Evolutionary conservation across 352 stramenopile genomes (phyloP), one percentile per base, ranked within the genome.

Genomic region (Phytophthora podocarpi): DNA sequence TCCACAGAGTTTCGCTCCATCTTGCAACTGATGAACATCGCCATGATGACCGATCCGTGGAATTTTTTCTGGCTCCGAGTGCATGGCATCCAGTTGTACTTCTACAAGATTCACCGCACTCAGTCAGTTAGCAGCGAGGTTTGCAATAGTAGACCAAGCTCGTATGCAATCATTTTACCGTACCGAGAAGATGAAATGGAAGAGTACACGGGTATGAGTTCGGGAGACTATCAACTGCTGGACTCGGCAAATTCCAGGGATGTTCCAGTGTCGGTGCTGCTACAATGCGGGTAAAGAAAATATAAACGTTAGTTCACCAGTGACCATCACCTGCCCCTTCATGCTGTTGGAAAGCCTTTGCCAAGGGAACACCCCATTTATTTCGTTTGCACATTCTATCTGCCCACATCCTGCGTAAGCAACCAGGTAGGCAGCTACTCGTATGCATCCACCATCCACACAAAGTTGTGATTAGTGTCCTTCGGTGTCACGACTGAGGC

Each of bases 401-500:
- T 40, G 52, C 21, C 46, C 45, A 55, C 45, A 16, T 12, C n/a
- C 32, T 43, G 31, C 45, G 39, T 58, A 41, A 61, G 26, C 54
- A 61, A 37, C 28, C 23, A 47, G 31, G 39, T 55, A 43, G 46
- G 46, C 35, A 56, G 47, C 48, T 67, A 37, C 15, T 63, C 11
- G 21, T 46, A 40, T 30, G 24, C 47, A 31, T 39, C 23, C 36
- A 45, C 35, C 36, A 32, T 45, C 28, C 51, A 35, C 7, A 37
- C n/a, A 15, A 31, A 40, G 12, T 52, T 42, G 59, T 69, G 85
- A 59, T 70, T 91, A 68, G 62, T 87, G 56, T 62, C 93, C 75
- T 62, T 84, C 39, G 39, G 87, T 87, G 64, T 87, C 74, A 48
- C 85, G 74, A 74, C 90, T 82, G 73, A 97, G 78, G 75, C 95